Evolutionary conservation across 2,329 filamentous ascomycete species (phyloP).

Genomic region (Cercospora sp.): DNA sequence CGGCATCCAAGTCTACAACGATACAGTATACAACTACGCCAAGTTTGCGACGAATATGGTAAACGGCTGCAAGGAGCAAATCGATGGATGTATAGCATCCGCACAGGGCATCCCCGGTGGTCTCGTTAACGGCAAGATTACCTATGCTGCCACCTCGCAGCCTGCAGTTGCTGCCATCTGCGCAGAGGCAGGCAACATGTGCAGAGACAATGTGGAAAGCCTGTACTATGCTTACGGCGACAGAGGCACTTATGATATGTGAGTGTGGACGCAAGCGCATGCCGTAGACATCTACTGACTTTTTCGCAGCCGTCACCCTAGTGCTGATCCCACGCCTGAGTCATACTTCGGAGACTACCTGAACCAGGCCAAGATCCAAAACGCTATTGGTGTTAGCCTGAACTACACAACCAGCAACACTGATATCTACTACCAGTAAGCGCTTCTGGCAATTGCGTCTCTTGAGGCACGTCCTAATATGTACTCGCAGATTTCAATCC

Average conservation of each 20-base stretch:
- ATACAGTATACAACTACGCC: slow-evolving; percentile 57
- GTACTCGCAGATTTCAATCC: slow-evolving; percentile 39
- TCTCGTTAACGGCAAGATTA: slow-evolving; percentile 25
- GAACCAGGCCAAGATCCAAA: slow-evolving; percentile 55
- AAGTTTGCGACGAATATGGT: slow-evolving; percentile 54
- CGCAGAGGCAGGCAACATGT: slow-evolving; percentile 57
- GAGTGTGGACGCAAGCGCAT: background rate
- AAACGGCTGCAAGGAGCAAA: slow-evolving; percentile 51
- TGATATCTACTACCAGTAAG: slow-evolving; percentile 43
- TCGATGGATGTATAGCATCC: slow-evolving; percentile 54
- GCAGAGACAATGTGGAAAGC: slow-evolving; percentile 54
- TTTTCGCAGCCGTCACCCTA: slow-evolving; percentile 46
- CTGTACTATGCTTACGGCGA: slow-evolving; percentile 54
- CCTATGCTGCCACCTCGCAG: slow-evolving; percentile 45
- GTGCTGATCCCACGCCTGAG: slow-evolving; percentile 59
- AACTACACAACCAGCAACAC: slow-evolving; percentile 56
- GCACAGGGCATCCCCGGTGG: slow-evolving; percentile 37
- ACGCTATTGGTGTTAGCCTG: slow-evolving; percentile 58
- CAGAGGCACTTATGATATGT: slow-evolving; percentile 61
- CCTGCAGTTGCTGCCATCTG: slow-evolving; percentile 54
- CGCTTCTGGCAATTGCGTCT: background rate
- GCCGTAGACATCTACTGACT: background rate
- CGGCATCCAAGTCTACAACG: slow-evolving; percentile 57
- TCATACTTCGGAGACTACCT: slow-evolving; percentile 54
- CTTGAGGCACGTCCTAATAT: background rate